Evolutionary conservation across 768 basidiomycete genomes (phyloP), one percentile per base, ranked within the genome.

Genomic region (Hygrophorus russula): DNA sequence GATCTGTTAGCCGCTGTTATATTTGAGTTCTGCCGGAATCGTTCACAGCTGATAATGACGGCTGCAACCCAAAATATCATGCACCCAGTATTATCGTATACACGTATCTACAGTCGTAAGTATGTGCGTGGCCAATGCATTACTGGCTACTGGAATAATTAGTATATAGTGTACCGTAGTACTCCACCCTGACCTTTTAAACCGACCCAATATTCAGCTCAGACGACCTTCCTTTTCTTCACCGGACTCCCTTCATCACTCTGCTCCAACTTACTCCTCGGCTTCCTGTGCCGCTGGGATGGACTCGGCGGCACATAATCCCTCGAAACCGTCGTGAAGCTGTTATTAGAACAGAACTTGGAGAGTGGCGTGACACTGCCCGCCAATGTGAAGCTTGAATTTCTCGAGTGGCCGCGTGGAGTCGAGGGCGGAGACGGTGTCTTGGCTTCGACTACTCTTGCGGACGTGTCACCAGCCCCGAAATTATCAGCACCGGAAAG

Each of bases 251-350:
- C 18, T n/a, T 44, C 37, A 13, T 17, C 17, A 3, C 12, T 36
- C 13, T 12, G 18, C n/a, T 40, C 34, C n/a, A n/a, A 20, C 24
- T 31, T 3, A 14, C 7, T 47, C 40, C 39, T 42, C 36, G 5
- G 17, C n/a, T 39, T 46, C 50, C 19, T 43, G 35, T 41, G 35
- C 49, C 24, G 35, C 17, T 47, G 38, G 27, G 58, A 52, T 29
- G 67, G 69, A 39, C 64, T 64, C 15, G 46, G 15, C 1, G 62
- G 61, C 17, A 51, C 59, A 50, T 50, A 72, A 20, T 56, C 50
- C 11, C 58, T 55, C 1, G 67, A 53, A 5, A 77, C 71, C 0
- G 69, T 67, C 27, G 66, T 74, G 27, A 77, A 77, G 39, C 55
- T 55, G 46, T 74, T 76, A 41, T 69, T 57, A 6, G 57, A 56